A percentile compares a stretch with the other conserved stretches of the same genome.
These are phyloP conservation scores for Penicillium sp. DNA, from an alignment of 2,329 filamentous ascomycete species.

Conservation along the genomic window DNA sequence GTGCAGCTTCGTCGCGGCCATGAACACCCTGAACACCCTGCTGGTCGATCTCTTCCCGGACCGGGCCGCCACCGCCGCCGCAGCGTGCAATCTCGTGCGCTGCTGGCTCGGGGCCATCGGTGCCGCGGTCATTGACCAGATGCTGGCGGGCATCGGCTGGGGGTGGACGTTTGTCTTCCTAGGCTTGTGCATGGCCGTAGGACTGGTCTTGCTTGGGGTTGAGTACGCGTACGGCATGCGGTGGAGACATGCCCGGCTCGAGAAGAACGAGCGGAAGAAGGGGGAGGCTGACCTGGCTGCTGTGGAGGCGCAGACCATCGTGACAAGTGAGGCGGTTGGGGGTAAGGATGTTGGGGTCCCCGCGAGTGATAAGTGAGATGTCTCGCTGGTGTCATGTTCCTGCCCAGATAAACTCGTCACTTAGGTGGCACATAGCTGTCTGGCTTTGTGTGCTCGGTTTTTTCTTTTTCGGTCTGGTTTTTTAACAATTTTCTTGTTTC, in stretches of 20 bases:
- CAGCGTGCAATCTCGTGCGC: conserved; percentile 45
- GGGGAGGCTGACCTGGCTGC: conserved; percentile 1
- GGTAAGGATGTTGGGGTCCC: background rate
- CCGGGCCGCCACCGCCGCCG: conserved; percentile 41
- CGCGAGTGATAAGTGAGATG: background rate
- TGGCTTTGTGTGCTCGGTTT: background rate
- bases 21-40: conserved; percentile 47
- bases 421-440: background rate
- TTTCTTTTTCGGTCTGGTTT: background rate
- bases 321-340: background rate
- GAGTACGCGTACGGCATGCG: conserved; percentile 22
- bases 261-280: conserved; percentile 15
- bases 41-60: conserved; percentile 47
- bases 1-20: conserved; percentile 39
- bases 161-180: conserved; percentile 48
- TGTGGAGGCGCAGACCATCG: background rate
- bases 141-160: conserved; percentile 41
- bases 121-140: conserved; percentile 42
- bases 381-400: background rate
- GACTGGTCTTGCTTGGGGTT: conserved; percentile 20
- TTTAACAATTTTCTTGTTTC: background rate
- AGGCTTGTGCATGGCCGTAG: conserved; percentile 19
- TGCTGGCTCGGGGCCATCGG: conserved; percentile 45
- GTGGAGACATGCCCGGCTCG: conserved; percentile 22
- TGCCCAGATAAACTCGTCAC: background rate